A percentile compares a stretch with the other conserved stretches of the same genome.
Evolutionary conservation across 768 basidiomycete species (phyloP).

Genomic region (Serendipita sp.): DNA sequence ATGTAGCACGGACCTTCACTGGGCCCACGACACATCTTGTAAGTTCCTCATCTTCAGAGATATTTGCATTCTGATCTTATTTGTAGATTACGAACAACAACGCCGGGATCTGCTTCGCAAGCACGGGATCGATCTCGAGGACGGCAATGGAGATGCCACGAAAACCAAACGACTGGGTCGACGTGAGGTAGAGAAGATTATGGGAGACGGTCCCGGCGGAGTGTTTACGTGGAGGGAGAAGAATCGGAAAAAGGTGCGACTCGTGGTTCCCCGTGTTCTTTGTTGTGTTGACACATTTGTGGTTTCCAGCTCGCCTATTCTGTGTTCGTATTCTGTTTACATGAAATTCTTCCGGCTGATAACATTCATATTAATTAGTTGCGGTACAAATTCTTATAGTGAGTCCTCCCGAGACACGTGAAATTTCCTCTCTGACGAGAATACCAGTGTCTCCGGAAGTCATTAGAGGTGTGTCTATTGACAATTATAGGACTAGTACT

Average conservation of each 20-base stretch:
- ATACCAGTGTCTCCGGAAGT: slow-evolving; percentile 74
- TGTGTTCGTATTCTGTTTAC: slow-evolving; percentile 38
- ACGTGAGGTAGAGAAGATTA: slow-evolving; percentile 66
- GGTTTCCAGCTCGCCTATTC: slow-evolving; percentile 61
- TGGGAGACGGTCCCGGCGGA: slow-evolving; percentile 66
- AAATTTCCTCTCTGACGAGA: neutral
- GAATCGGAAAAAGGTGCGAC: slow-evolving; percentile 71
- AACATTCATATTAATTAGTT: slow-evolving; percentile 30
- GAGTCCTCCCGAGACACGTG: slow-evolving; percentile 20
- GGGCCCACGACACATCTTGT: slow-evolving; percentile 95
- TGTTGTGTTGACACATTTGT: neutral
- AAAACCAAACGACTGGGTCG: slow-evolving; percentile 67
- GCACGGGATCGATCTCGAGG: slow-evolving; percentile 90
- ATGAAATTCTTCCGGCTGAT: slow-evolving; percentile 11
- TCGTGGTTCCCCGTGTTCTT: neutral
- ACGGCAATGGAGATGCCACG: slow-evolving; percentile 41
- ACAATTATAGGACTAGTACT: neutral
- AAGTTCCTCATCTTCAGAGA: slow-evolving; percentile 16
- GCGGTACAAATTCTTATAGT: slow-evolving; percentile 81
- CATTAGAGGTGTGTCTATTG: slow-evolving; percentile 34
- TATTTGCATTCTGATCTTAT: neutral
- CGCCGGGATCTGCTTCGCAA: slow-evolving; percentile 74
- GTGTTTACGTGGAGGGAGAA: slow-evolving; percentile 94
- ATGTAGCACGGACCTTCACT: slow-evolving; percentile 74
- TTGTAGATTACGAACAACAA: slow-evolving; percentile 83